A percentile compares a stretch with the other conserved stretches of the same genome.
These are phyloP conservation scores for Pezicula rhizophila DNA, from an alignment of 2,329 filamentous ascomycete species.

Conservation along the genomic window DNA sequence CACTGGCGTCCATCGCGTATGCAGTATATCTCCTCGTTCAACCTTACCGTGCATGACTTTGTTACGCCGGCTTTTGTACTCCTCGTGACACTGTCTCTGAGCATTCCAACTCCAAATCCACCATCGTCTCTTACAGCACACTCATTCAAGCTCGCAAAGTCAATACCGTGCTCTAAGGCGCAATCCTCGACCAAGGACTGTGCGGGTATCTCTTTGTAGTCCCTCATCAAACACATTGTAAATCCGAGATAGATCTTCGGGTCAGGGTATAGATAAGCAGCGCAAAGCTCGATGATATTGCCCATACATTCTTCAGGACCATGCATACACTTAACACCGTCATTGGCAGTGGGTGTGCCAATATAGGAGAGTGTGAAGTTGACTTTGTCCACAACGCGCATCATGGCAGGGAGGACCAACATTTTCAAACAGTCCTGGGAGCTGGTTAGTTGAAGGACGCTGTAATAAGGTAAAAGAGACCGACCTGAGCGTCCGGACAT, in stretches of 20 bases:
- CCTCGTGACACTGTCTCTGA: slow-evolving; percentile 62
- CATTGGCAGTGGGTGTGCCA: slow-evolving; percentile 70
- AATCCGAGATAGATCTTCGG: slow-evolving; percentile 89
- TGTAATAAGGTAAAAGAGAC: slow-evolving; percentile 8
- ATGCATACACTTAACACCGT: slow-evolving; percentile 83
- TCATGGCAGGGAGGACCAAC: slow-evolving; percentile 82
- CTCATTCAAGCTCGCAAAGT: slow-evolving; percentile 73
- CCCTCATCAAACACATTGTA: slow-evolving; percentile 76
- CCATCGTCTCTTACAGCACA: slow-evolving; percentile 77
- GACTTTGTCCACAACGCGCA: slow-evolving; percentile 73
- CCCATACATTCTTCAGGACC: slow-evolving; percentile 87
- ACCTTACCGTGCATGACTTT: slow-evolving; percentile 71
- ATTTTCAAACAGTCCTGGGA: slow-evolving; percentile 68
- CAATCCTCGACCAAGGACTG: slow-evolving; percentile 77
- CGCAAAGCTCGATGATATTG: slow-evolving; percentile 91
- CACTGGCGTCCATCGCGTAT: slow-evolving; percentile 74
- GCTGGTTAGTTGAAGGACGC: background rate
- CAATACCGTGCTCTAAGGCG: slow-evolving; percentile 83
- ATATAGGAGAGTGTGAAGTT: slow-evolving; percentile 90
- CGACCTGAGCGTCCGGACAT: slow-evolving; percentile 77
- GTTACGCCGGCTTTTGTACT: slow-evolving; percentile 58
- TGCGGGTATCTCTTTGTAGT: slow-evolving; percentile 73
- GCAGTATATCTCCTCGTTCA: slow-evolving; percentile 78
- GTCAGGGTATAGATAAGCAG: slow-evolving; percentile 73
- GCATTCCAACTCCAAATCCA: slow-evolving; percentile 59